Evolutionary conservation across 495 filamentous ascomycete species (phyloP).

Genomic region (Sordaria brevicollis): DNA sequence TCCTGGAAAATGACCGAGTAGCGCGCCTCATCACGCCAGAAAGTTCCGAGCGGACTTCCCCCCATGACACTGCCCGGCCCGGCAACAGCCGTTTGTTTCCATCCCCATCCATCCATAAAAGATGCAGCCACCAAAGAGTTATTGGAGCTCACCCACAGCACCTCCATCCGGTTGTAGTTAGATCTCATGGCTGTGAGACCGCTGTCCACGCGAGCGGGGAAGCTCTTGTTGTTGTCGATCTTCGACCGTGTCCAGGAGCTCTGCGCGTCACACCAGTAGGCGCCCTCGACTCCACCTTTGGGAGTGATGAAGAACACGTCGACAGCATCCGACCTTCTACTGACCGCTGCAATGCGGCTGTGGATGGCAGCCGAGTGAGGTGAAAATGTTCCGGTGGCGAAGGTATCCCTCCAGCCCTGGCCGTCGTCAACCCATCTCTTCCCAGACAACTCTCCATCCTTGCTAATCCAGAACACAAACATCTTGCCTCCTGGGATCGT

Average conservation of each 20-base stretch:
- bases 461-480: background rate
- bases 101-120: background rate
- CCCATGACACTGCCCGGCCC: background rate
- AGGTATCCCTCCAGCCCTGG: background rate
- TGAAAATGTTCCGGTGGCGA: too few species aligned
- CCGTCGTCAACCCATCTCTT: background rate
- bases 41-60: background rate
- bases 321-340: too few species aligned
- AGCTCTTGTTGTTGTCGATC: too few species aligned
- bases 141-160: background rate
- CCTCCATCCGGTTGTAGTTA: background rate
- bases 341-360: background rate
- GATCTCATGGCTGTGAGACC: background rate
- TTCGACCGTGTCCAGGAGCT: too few species aligned
- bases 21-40: background rate
- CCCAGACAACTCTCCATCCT: background rate
- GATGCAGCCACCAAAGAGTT: background rate
- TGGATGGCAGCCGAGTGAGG: background rate
- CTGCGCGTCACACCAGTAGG: too few species aligned
- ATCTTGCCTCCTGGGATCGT: background rate
- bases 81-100: background rate
- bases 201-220: background rate
- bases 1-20: background rate
- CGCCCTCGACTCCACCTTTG: too few species aligned
- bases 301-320: background rate